A percentile compares a stretch with the other conserved stretches of the same genome.
phyloP scores from a whole-genome alignment of 2,329 filamentous ascomycete species.

The Sclerotinia nivalis region DNA sequence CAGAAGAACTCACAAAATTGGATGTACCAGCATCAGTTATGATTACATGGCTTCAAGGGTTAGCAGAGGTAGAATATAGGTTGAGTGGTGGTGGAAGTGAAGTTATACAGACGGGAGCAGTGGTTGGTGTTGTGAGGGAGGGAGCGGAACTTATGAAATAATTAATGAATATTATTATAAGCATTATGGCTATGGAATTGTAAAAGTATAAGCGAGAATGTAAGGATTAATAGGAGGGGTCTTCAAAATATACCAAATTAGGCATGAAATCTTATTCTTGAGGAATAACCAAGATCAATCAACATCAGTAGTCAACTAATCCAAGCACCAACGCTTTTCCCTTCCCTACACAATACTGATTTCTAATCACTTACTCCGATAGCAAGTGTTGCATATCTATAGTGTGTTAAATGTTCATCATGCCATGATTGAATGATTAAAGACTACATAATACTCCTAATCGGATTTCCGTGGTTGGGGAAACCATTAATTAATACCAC shows the following conservation, averaged over 20 bases:
- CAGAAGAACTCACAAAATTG: slow-evolving; percentile 77
- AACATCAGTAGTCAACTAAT: background rate
- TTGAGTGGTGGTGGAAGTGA: slow-evolving; percentile 87
- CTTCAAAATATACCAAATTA: background rate
- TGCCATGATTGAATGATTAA: background rate
- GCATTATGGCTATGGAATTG: background rate
- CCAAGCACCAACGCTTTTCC: background rate
- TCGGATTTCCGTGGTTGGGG: too few species aligned
- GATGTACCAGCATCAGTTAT: slow-evolving; percentile 85
- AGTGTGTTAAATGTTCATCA: background rate
- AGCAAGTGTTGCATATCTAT: background rate
- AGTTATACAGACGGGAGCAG: slow-evolving; percentile 83
- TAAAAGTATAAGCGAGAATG: background rate
- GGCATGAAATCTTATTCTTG: background rate
- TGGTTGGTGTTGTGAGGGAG: slow-evolving; percentile 84
- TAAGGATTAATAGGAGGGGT: background rate
- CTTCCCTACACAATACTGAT: too few species aligned
- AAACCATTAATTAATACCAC: too few species aligned
- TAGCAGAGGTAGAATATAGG: slow-evolving; percentile 91
- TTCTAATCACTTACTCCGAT: background rate
- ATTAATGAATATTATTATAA: slow-evolving; percentile 21
- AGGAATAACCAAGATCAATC: background rate
- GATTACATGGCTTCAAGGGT: slow-evolving; percentile 85
- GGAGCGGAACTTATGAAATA: slow-evolving; percentile 74
- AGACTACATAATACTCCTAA: background rate